Percentiles rank a stretch among this genome's conserved stretches.
These are phyloP conservation scores for Collybia sp. DNA, from an alignment of 768 basidiomycete genomes.

Conservation along the genomic window DNA sequence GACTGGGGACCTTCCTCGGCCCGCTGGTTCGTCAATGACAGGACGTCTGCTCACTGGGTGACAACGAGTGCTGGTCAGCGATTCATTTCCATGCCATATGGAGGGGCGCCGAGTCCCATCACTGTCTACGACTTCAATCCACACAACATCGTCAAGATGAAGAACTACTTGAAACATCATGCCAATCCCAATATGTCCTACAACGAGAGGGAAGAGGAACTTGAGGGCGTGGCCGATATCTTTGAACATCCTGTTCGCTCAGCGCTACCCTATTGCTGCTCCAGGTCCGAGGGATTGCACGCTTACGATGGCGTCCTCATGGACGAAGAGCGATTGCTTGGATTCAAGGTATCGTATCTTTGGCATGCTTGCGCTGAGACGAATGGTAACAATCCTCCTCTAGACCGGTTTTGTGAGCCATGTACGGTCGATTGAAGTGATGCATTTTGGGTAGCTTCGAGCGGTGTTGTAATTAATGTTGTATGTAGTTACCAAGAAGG, in stretches of 20 bases:
- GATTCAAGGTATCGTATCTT: neutral
- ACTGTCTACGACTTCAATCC: too few relatives aligned
- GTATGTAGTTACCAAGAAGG: too few relatives aligned
- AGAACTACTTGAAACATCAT: neutral
- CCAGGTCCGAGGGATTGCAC: neutral
- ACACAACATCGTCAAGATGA: neutral
- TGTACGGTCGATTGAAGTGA: neutral
- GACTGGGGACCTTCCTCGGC: slow-evolving; percentile 28
- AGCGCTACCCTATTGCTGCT: neutral
- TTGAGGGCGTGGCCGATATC: neutral
- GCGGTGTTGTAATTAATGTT: neutral
- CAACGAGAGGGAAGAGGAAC: neutral
- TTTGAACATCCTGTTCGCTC: neutral
- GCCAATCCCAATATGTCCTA: neutral
- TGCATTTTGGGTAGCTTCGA: neutral
- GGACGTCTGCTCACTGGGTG: slow-evolving; percentile 28
- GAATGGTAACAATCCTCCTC: neutral
- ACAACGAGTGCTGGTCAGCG: too few relatives aligned
- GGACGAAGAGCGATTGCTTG: neutral
- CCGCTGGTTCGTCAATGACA: slow-evolving; percentile 25
- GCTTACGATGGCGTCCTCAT: neutral
- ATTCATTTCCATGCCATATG: slow-evolving; percentile 17
- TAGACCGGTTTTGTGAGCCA: neutral
- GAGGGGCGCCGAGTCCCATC: neutral
- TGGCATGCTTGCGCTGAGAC: neutral